Evolutionary conservation across 805 yeast genomes (phyloP).

Genomic region (Starmerella scarabaei): DNA sequence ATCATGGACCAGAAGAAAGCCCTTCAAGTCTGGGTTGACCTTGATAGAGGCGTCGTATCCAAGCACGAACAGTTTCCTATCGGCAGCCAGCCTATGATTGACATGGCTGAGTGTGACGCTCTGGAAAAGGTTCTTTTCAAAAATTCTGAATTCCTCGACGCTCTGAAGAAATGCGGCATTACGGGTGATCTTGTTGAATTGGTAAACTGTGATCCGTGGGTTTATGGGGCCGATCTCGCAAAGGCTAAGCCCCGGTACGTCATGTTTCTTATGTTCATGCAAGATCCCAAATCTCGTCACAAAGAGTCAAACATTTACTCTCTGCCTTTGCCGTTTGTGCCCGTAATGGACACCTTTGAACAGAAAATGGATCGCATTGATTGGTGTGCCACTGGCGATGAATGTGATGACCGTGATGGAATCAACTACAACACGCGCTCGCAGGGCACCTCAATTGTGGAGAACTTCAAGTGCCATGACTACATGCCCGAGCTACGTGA

Average conservation of each 20-base stretch:
- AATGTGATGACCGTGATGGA: constrained; percentile 45
- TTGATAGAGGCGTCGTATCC: constrained; percentile 47
- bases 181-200: constrained; percentile 12
- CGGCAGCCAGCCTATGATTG: constrained; percentile 56
- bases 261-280: constrained; percentile 64
- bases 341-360: constrained; percentile 52
- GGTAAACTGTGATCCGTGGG: constrained; percentile 37
- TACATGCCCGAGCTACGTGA: constrained; percentile 58
- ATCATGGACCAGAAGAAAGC: constrained; percentile 36
- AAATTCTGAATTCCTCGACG: constrained; percentile 82
- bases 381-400: constrained; percentile 56
- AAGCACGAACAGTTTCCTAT: constrained; percentile 42
- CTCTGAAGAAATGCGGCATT: constrained; percentile 69
- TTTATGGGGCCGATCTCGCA: constrained; percentile 66
- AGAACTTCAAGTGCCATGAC: constrained; percentile 47
- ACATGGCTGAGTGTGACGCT: constrained; percentile 35
- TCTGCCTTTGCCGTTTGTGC: constrained; percentile 57
- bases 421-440: constrained; percentile 46
- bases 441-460: constrained; percentile 40
- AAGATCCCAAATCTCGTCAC: constrained; percentile 41
- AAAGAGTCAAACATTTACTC: constrained; percentile 44
- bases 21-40: constrained; percentile 60
- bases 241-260: constrained; percentile 28
- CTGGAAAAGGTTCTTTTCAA: constrained; percentile 25
- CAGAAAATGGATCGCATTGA: constrained; percentile 56